Conservation (phyloP, 1,284 basidiomycete species). For the Irpex sp. region DNA sequence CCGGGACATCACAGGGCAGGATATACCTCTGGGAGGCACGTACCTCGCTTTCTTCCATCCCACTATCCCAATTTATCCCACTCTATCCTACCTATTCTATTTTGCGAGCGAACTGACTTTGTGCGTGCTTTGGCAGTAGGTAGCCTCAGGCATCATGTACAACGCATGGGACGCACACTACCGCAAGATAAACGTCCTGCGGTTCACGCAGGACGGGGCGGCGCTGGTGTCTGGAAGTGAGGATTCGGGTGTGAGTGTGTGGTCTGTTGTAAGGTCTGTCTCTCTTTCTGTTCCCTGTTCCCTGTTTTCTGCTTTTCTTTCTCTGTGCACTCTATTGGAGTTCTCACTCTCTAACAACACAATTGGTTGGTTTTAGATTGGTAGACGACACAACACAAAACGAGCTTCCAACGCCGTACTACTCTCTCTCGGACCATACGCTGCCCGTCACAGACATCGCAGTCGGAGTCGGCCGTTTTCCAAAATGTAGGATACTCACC, state of each 20-base stretch:
- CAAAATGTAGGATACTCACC: slow-evolving; percentile 75
- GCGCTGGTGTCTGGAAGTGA: slow-evolving; percentile 85
- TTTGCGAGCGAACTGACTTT: too few species aligned
- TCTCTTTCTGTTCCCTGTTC: slow-evolving; percentile 17
- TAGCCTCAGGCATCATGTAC: slow-evolving; percentile 86
- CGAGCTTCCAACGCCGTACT: slow-evolving; percentile 74
- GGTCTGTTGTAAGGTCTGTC: slow-evolving; percentile 84
- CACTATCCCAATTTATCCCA: too few species aligned
- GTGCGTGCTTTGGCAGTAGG: slow-evolving; percentile 42
- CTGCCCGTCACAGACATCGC: slow-evolving; percentile 82
- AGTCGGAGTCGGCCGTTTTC: slow-evolving; percentile 79
- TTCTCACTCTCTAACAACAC: too few species aligned
- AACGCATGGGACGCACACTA: slow-evolving; percentile 95
- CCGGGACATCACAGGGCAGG: slow-evolving; percentile 84
- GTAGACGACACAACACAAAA: slow-evolving; percentile 68
- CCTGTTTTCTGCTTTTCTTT: not conserved
- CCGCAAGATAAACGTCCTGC: slow-evolving; percentile 78
- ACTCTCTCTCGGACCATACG: slow-evolving; percentile 87
- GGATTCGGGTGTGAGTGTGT: slow-evolving; percentile 86
- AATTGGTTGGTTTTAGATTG: slow-evolving; percentile 39
- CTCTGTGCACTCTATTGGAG: not conserved
- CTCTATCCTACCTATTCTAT: too few species aligned
- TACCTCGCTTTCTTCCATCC: too few species aligned
- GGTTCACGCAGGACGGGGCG: slow-evolving; percentile 80
- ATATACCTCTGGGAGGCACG: slow-evolving; percentile 94